Base-by-base conservation (phyloP, 257 asterid species). In the Gentiana macrophylla region DNA sequence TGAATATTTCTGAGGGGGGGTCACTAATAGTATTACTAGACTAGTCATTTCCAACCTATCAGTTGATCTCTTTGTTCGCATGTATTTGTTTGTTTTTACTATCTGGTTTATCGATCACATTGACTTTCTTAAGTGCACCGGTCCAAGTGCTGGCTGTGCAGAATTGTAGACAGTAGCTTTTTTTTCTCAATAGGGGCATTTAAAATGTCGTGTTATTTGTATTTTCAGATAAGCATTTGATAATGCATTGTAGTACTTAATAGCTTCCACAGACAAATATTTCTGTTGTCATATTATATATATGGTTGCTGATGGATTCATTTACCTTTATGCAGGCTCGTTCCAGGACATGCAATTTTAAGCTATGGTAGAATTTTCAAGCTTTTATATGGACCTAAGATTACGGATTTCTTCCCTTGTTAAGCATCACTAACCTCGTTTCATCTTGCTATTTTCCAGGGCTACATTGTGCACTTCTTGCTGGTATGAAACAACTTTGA, bases 381-480 rank as follows among this genome's bases (percentile, higher is more conserved):
- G 54, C 67, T 49, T 44, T 41, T 5, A 51, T 43, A 50, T 51
- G 35, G 37, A 38, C 6, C 7, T 62, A 32, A 55, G 11, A 48
- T 45, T 58, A 53, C 44, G 60, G 35, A 54, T 37, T 49, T 56
- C 24, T 10, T 7, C 46, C 46, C 46, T 41, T 47, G 36, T 55
- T 12, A 36, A 56, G 50, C 56, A 35, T 67, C 37, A 69, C 62
- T 50, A 49, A 69, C 48, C 59, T 56, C 38, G 15, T 70, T 65
- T 41, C 55, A 2, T 37, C 7, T 46, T 50, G 67, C 41, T 56
- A 32, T 67, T 68, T 74, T 78, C 81, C 87, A 87, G 97, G 98
- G 53, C 75, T 92, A 55, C 97, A 92, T 69, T 92, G 97, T 73
- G 98, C 95, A 37, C 78, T 74, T 67, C 94, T 92, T 48, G 97